Evolutionary conservation across 2,329 filamentous ascomycete species (phyloP).

Genomic region (Nemania sp.): DNA sequence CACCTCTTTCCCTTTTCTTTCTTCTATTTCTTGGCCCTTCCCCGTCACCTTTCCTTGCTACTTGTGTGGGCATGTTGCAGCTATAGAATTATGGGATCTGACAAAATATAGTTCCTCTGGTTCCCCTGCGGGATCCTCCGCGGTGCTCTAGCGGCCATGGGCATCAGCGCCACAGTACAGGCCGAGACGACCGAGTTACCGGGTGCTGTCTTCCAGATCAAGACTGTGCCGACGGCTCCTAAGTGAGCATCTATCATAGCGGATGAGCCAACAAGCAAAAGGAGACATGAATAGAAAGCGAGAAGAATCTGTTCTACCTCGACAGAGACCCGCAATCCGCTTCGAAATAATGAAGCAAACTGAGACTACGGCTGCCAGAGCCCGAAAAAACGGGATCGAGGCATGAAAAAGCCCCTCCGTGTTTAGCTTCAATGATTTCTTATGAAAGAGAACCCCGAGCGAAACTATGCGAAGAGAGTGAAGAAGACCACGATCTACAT

Average conservation of each 20-base stretch:
- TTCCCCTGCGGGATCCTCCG: conserved; percentile 93
- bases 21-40: conserved; percentile 10
- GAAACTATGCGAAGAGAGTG: too few species aligned
- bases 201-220: conserved; percentile 92
- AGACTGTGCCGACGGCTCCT: conserved; percentile 63
- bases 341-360: too few species aligned
- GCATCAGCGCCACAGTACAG: conserved; percentile 87
- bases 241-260: conserved; percentile 1
- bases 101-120: conserved; percentile 73
- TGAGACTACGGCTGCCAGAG: too few species aligned
- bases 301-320: too few species aligned
- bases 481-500: too few species aligned
- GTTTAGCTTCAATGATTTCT: too few species aligned
- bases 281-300: neutral
- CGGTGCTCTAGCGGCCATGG: conserved; percentile 88
- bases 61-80: neutral
- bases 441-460: too few species aligned
- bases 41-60: conserved; percentile 4
- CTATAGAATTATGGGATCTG: neutral
- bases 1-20: conserved; percentile 18
- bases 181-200: conserved; percentile 88
- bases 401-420: too few species aligned
- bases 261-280: neutral
- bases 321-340: too few species aligned
- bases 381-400: too few species aligned